These are phyloP conservation scores for Neofusicoccum ribis DNA, from an alignment of 2,329 filamentous ascomycete genomes.

Conservation along the genomic window DNA sequence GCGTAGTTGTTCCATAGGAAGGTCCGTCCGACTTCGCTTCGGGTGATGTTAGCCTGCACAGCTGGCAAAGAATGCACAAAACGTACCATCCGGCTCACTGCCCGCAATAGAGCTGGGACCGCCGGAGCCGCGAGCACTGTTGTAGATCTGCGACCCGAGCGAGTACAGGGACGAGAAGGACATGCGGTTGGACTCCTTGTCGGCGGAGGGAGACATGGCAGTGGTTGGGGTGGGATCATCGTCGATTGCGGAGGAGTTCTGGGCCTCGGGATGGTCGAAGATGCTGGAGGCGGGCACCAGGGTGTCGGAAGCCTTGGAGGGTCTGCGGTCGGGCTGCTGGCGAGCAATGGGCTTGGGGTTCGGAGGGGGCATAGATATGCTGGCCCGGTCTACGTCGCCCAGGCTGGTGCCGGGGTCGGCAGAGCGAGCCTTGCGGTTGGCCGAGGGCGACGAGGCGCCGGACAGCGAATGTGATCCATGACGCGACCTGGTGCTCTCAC, in stretches of 20 bases:
- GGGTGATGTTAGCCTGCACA: constrained; percentile 22
- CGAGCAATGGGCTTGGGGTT: constrained; percentile 44
- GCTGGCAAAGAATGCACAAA: not conserved
- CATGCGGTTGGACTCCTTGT: constrained; percentile 61
- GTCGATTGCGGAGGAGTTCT: constrained; percentile 48
- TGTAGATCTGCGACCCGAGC: constrained; percentile 59
- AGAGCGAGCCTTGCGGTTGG: constrained; percentile 57
- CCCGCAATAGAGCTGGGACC: constrained; percentile 46
- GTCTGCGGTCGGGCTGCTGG: constrained; percentile 44
- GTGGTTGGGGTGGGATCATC: constrained; percentile 47
- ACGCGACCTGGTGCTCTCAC: constrained; percentile 41
- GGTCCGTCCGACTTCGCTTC: constrained; percentile 30
- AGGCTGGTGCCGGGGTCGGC: constrained; percentile 62
- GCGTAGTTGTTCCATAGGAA: constrained; percentile 41
- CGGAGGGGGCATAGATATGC: constrained; percentile 64
- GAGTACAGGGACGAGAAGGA: constrained; percentile 75
- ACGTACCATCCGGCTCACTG: constrained; percentile 47
- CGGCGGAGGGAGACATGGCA: constrained; percentile 48
- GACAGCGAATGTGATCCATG: constrained; percentile 45
- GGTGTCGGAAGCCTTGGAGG: constrained; percentile 46
- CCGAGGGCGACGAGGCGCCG: constrained; percentile 44
- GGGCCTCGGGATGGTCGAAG: constrained; percentile 26
- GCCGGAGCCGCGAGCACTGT: constrained; percentile 54
- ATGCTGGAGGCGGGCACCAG: constrained; percentile 19
- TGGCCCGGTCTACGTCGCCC: constrained; percentile 59